Evolutionary conservation across 179 eudicot genomes (phyloP).

Genomic region (Heliamphora pulchella): DNA sequence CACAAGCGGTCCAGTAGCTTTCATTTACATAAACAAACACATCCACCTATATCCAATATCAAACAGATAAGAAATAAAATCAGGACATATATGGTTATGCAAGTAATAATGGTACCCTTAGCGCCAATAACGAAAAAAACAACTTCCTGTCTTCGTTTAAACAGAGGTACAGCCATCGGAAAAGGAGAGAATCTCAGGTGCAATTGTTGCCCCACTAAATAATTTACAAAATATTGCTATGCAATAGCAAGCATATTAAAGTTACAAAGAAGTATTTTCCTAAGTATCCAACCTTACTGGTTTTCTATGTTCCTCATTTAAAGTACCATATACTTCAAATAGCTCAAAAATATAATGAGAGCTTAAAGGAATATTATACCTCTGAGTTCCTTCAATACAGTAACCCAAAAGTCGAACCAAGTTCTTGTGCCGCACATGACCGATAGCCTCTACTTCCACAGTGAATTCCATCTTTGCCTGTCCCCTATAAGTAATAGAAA

Average conservation of each 20-base stretch:
- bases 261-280: not conserved
- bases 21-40: not conserved
- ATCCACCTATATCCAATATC: not conserved
- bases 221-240: not conserved
- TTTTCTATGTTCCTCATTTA: not conserved
- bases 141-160: not conserved
- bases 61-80: not conserved
- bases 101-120: not conserved
- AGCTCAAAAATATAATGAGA: not conserved
- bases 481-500: constrained; percentile 36
- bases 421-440: constrained; percentile 80
- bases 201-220: not conserved
- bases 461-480: constrained; percentile 80
- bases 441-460: constrained; percentile 87
- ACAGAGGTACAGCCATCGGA: not conserved
- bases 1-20: not conserved
- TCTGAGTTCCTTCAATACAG: constrained; percentile 86
- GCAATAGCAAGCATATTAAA: not conserved
- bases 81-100: not conserved
- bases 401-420: constrained; percentile 76
- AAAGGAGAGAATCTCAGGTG: not conserved
- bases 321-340: not conserved
- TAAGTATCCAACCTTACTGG: not conserved
- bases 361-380: constrained; percentile 30
- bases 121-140: not conserved